phyloP scores from a whole-genome alignment of 73 alveolate genomes.

The Paramecium sonneborni region DNA sequence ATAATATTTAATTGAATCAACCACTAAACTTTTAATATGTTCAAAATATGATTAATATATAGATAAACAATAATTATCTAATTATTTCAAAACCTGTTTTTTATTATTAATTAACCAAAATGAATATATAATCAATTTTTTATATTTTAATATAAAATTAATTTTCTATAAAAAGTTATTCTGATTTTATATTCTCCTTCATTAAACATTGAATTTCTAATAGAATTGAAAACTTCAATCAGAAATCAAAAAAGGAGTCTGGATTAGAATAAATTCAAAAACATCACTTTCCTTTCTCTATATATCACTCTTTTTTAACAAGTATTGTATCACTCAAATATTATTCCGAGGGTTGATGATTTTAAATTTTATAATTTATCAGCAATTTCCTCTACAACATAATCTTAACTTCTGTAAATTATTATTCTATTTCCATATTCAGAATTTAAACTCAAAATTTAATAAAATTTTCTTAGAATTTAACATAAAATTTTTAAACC shows the following conservation, averaged over 20 bases:
- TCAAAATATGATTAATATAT: not conserved
- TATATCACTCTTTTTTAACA: constrained; percentile 27
- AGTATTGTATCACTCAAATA: not conserved
- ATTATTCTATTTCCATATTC: constrained; percentile 18
- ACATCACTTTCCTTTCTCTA: not conserved
- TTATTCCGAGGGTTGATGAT: not conserved
- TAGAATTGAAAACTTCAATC: not conserved
- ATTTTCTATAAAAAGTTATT: not conserved
- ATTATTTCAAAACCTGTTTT: not conserved
- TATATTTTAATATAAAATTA: not conserved
- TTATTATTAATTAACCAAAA: not conserved
- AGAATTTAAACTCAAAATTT: constrained; percentile 22
- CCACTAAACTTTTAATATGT: not conserved
- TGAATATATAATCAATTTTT: too few species aligned
- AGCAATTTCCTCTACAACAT: constrained; percentile 9
- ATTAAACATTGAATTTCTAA: not conserved
- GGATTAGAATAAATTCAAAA: not conserved
- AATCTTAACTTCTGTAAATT: constrained; percentile 1
- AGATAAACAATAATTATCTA: not conserved
- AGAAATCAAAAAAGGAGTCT: not conserved
- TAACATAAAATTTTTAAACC: not conserved
- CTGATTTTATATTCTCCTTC: constrained; percentile 30
- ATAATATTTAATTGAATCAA: not conserved
- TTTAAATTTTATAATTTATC: not conserved
- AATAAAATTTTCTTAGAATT: not conserved